Conservation (phyloP, 352 stramenopile genomes). For the Sclerospora graminicola region DNA sequence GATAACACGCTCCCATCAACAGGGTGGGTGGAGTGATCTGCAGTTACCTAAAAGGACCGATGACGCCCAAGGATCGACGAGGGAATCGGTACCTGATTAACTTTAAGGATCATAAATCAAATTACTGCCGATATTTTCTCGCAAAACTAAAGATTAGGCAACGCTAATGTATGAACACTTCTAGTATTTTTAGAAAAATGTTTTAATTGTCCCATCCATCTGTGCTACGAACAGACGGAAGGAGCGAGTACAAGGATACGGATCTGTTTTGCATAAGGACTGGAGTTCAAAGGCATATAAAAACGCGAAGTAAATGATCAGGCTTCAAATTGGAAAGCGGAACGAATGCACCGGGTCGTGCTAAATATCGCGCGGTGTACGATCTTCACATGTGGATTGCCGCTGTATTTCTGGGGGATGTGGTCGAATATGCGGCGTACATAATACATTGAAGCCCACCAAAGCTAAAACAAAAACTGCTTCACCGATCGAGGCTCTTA, state of each 20-base stretch:
- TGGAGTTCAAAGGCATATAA: conserved; percentile 10
- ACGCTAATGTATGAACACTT: conserved; percentile 6
- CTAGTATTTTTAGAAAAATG: conserved; percentile 2
- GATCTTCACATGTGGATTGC: conserved; percentile 17
- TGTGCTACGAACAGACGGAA: conserved; percentile 1
- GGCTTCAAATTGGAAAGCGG: conserved; percentile 22
- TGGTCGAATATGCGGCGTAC: conserved; percentile 15
- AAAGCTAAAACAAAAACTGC: conserved; percentile 1
- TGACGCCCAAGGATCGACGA: not conserved
- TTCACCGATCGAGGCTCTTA: conserved; percentile 5
- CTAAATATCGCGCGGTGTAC: conserved; percentile 23
- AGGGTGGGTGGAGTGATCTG: too few species aligned
- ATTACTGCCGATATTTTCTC: not conserved
- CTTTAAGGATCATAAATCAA: not conserved
- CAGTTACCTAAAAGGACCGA: not conserved
- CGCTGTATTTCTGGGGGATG: conserved; percentile 19
- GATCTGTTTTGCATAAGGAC: conserved; percentile 19
- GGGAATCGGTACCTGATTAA: not conserved
- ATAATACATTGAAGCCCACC: conserved; percentile 17
- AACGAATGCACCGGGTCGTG: conserved; percentile 4
- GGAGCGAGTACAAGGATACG: conserved; percentile 16
- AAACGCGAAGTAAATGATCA: conserved; percentile 16
- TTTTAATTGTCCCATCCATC: conserved; percentile 1
- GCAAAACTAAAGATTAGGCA: conserved; percentile 2
- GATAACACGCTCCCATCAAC: too few species aligned